Evolutionary conservation across 169 alveolate genomes (phyloP), one percentile per base, ranked within the genome.

Genomic region (Miamiensis avidus): DNA sequence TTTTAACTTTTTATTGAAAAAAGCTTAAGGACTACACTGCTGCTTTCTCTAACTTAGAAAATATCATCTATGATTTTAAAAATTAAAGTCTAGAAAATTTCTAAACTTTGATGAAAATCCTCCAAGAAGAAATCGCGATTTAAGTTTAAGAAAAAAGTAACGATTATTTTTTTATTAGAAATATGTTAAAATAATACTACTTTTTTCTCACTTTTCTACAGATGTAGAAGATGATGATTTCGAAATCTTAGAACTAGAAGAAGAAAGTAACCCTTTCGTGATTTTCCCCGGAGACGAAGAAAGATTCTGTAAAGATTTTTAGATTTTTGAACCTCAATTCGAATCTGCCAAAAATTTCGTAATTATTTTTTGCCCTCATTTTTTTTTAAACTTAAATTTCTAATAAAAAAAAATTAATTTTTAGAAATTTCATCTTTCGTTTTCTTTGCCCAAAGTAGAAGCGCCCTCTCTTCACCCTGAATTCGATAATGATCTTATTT

Each of bases 201-300:
- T n/a, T n/a, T n/a, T n/a, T n/a, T n/a, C 27, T 34, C 15, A 1
- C 28, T 78, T 31, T 4, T 33, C n/a, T 31, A 33, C 34, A 78
- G 86, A 85, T 34, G 34, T 83, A n/a, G 79, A 75, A 27, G 73
- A 85, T n/a, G 86, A 85, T 30, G 90, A 83, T 0, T 75, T 85
- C 30, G 30, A 85, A 73, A 49, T 85, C n/a, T 81, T 75, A 75
- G n/a, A n/a, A n/a, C n/a, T n/a, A n/a, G n/a, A n/a, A n/a, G n/a
- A n/a, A n/a, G n/a, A n/a, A n/a, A n/a, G n/a, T n/a, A n/a, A n/a
- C n/a, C n/a, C 74, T 85, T 27, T 34, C 28, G 77, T 75, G 27
- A 85, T 85, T 31, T 79, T 83, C 65, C 64, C 75, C n/a, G n/a
- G n/a, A 16, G 83, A 82, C 32, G 90, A 81, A 31, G 87, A 82